Conservation (phyloP, 2,329 filamentous ascomycete species). For the Sordariomycetes sp. region DNA sequence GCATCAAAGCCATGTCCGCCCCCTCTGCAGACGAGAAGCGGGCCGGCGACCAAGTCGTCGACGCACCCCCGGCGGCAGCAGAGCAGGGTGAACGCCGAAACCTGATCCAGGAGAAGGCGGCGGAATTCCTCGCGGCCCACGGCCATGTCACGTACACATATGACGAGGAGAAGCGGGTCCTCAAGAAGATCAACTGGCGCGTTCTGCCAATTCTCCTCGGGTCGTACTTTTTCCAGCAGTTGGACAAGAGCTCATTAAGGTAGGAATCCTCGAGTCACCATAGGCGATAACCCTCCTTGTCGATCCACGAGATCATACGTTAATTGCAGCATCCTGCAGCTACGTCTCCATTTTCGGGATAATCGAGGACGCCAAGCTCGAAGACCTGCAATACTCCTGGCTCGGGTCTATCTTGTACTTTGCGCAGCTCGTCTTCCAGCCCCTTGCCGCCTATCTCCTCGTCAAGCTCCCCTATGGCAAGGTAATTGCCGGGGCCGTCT, state of each 20-base stretch:
- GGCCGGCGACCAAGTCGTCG: background rate
- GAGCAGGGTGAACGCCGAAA: background rate
- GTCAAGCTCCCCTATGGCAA: slow-evolving; percentile 40
- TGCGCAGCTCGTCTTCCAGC: slow-evolving; percentile 42
- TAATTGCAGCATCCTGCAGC: background rate
- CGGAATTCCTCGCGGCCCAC: slow-evolving; percentile 29
- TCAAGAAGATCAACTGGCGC: slow-evolving; percentile 35
- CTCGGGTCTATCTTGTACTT: slow-evolving; percentile 45
- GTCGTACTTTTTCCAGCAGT: slow-evolving; percentile 48
- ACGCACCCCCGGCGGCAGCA: background rate
- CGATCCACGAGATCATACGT: background rate
- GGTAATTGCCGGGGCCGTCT: slow-evolving; percentile 33
- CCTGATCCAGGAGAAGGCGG: slow-evolving; percentile 26
- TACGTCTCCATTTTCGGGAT: slow-evolving; percentile 56
- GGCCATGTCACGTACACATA: slow-evolving; percentile 29
- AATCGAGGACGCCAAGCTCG: slow-evolving; percentile 43
- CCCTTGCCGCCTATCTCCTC: slow-evolving; percentile 34
- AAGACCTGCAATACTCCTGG: slow-evolving; percentile 45
- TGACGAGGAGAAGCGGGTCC: slow-evolving; percentile 35
- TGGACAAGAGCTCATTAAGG: slow-evolving; percentile 35
- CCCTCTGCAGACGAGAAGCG: background rate
- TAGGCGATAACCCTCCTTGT: background rate
- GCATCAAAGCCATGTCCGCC: background rate
- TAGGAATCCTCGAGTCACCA: background rate
- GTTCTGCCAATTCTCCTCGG: slow-evolving; percentile 39